Evolutionary conservation across 495 filamentous ascomycete genomes (phyloP), one percentile per base, ranked within the genome.

Genomic region (Penicillium nucicola): DNA sequence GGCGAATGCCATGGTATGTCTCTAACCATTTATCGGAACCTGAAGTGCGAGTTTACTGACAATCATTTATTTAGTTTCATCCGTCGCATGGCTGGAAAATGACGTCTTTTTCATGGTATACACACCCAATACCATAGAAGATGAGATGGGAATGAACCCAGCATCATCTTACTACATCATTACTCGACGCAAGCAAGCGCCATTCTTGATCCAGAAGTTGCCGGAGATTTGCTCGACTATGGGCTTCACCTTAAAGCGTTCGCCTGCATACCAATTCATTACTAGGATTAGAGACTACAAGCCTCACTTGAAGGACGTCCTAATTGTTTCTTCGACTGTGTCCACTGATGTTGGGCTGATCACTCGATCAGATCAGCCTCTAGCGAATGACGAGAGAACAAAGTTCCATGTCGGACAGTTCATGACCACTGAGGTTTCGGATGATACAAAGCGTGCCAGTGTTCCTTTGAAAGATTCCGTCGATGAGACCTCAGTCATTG

Each of bases 71-170:
- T 14, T 58, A 91, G 89, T 95, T 5, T 89, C 90, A n/a, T 85
- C 88, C 10, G 75, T 97, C 42, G 75, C 76, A 23, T 99, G 95
- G 95, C 76, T 97, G 5, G 88, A 92, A 61, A 95, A 93, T 53
- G 69, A 95, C 65, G 66, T 92, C 9, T 96, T 97, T 62, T 74
- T 97, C 19, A 76, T 82, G 32, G 79, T 88, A 12, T 85, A 96
- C 64, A 92, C 84, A 6, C 80, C 85, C 4, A 77, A 79, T 39
- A 60, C 77, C 36, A 70, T 74, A 7, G 79, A 84, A 42, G 78
- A 77, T 52, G 74, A 78, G 23, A 72, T 71, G 47, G 78, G 69
- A 3, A 39, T 48, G 42, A 67, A 76, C 36, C 81, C 81, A 5
- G 67, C 77, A 9, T 86, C 89, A 0, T 76, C 75, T 6, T 93